Evolutionary conservation across 768 basidiomycete genomes (phyloP).

Genomic region (Tricholoma hemisulphureum): DNA sequence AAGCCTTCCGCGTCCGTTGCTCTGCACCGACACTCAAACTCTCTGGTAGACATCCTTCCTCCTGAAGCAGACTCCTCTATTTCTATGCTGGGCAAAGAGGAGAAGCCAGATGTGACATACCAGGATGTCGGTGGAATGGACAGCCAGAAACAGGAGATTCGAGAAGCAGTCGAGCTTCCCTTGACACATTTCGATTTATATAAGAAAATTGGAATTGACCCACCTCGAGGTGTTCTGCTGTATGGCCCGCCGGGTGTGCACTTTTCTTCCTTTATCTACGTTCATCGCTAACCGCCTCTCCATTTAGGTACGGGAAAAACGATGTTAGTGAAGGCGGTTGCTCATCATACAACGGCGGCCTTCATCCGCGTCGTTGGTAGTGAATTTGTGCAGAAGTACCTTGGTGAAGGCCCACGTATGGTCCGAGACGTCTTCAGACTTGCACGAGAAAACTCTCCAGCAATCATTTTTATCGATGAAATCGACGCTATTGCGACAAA

Average conservation of each 20-base stretch:
- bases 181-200: constrained; percentile 97
- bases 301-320: constrained; percentile 92
- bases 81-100: constrained; percentile 89
- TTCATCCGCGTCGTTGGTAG: constrained; percentile 98
- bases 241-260: constrained; percentile 91
- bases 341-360: constrained; percentile 92
- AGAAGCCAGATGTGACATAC: constrained; percentile 93
- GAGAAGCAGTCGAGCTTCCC: constrained; percentile 97
- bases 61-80: constrained; percentile 99
- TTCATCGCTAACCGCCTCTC: not conserved
- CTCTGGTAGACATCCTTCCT: constrained; percentile 95
- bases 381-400: constrained; percentile 99
- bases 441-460: constrained; percentile 93
- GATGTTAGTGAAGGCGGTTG: constrained; percentile 99
- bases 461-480: constrained; percentile 99
- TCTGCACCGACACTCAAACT: constrained; percentile 98
- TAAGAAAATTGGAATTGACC: constrained; percentile 99
- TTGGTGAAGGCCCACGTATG: constrained; percentile 99
- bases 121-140: constrained; percentile 97
- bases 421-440: constrained; percentile 98
- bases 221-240: constrained; percentile 92
- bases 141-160: constrained; percentile 96
- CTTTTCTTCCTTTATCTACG: not conserved
- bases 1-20: constrained; percentile 98
- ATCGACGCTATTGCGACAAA: constrained; percentile 99